Evolutionary conservation across 306 rosid species (phyloP).

Genomic region (Boehmeria nivea): DNA sequence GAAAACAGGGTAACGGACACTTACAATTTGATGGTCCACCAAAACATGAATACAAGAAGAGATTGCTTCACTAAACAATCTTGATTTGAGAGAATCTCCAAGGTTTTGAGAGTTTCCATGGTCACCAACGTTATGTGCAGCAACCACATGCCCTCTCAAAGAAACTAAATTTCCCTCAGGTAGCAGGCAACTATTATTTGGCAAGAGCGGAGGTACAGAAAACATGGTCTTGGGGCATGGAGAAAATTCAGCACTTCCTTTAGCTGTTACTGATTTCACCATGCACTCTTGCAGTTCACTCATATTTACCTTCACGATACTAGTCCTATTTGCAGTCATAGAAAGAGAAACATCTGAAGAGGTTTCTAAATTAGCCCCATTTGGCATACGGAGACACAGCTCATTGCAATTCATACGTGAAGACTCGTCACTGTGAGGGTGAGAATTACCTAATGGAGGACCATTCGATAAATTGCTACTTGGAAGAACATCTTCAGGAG

Average conservation of each 20-base stretch:
- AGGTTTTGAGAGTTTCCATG: slow-evolving; percentile 32
- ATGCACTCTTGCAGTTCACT: slow-evolving; percentile 26
- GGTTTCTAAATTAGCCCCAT: slow-evolving; percentile 21
- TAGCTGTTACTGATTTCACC: slow-evolving; percentile 28
- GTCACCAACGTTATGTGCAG: slow-evolving; percentile 39
- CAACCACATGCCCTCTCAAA: slow-evolving; percentile 52
- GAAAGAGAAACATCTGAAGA: slow-evolving; percentile 60
- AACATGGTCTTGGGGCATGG: too few species aligned
- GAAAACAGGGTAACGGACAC: slow-evolving; percentile 7
- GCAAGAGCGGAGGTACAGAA: too few species aligned
- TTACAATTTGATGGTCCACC: slow-evolving; percentile 57
- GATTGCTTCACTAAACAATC: slow-evolving; percentile 31
- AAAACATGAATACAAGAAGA: slow-evolving; percentile 63
- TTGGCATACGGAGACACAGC: slow-evolving; percentile 23
- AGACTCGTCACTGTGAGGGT: slow-evolving; percentile 24
- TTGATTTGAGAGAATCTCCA: slow-evolving; percentile 30
- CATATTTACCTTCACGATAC: slow-evolving; percentile 28
- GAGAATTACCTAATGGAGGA: slow-evolving; percentile 25
- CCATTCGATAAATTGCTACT: slow-evolving; percentile 21
- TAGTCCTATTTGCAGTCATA: slow-evolving; percentile 42
- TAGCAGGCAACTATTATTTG: slow-evolving; percentile 43
- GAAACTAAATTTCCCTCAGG: slow-evolving; percentile 70
- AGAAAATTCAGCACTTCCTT: slow-evolving; percentile 25
- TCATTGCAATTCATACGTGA: slow-evolving; percentile 30
- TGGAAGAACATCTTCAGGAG: slow-evolving; percentile 39